Conservation (phyloP, 2,329 filamentous ascomycete genomes). For the Xylaria sp. region DNA sequence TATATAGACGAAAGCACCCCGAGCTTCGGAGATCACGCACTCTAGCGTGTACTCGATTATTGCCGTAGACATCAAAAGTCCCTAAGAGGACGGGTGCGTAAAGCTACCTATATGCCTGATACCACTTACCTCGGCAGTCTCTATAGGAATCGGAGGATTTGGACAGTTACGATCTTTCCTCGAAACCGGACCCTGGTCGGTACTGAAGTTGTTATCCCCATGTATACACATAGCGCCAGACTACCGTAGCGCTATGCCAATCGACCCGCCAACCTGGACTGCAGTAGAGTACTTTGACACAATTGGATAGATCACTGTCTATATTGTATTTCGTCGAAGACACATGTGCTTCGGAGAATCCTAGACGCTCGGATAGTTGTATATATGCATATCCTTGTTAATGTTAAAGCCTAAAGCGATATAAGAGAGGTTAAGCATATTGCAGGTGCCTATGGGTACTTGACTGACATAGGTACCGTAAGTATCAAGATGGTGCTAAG, state of each 20-base stretch:
- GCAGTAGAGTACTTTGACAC: background rate
- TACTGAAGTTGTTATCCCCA: background rate
- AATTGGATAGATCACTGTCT: no score
- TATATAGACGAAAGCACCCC: background rate
- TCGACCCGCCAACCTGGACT: background rate
- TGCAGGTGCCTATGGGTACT: no score
- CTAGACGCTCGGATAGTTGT: no score
- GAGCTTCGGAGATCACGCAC: background rate
- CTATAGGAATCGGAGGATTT: background rate
- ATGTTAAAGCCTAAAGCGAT: no score
- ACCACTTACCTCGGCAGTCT: background rate
- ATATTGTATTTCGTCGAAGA: no score
- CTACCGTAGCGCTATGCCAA: background rate
- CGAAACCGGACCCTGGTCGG: background rate
- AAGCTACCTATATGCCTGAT: background rate
- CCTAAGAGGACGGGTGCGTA: background rate
- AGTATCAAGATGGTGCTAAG: no score
- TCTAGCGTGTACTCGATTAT: no score
- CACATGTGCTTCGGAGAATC: no score
- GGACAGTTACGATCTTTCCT: background rate
- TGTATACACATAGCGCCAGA: background rate
- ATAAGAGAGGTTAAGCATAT: no score
- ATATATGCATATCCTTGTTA: no score
- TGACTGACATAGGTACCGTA: no score
- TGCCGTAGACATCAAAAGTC: background rate